phyloP scores from a whole-genome alignment of 108 stramenopile genomes.

The Cyclotella sp. region DNA sequence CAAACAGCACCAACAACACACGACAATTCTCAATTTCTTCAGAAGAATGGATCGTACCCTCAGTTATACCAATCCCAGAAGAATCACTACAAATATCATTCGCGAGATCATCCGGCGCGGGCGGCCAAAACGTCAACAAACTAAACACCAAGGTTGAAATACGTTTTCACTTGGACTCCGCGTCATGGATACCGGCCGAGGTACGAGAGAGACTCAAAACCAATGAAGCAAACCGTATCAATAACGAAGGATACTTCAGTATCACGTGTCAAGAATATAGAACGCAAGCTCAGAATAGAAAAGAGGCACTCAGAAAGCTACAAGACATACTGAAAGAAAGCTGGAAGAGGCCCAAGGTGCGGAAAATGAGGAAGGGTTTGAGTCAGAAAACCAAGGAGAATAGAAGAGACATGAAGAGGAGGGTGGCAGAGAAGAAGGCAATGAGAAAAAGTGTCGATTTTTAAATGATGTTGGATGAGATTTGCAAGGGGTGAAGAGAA shows the following conservation, averaged over 20 bases:
- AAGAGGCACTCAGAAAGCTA: conserved; percentile 81
- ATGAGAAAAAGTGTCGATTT: conserved; percentile 65
- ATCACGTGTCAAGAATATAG: conserved; percentile 85
- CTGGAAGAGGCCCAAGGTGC: conserved; percentile 74
- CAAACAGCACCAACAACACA: conserved; percentile 17
- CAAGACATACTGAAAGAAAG: conserved; percentile 62
- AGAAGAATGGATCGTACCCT: conserved; percentile 69
- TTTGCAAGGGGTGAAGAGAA: too few relatives aligned
- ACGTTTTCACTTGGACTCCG: conserved; percentile 73
- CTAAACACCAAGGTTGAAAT: conserved; percentile 91
- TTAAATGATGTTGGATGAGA: conserved; percentile 25
- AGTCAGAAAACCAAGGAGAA: conserved; percentile 64
- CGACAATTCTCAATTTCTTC: conserved; percentile 45
- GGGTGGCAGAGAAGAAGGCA: conserved; percentile 61
- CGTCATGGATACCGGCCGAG: conserved; percentile 84
- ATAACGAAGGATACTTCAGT: conserved; percentile 79
- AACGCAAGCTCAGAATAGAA: conserved; percentile 86
- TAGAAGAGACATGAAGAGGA: conserved; percentile 70
- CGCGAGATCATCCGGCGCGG: conserved; percentile 73
- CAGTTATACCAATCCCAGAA: conserved; percentile 68
- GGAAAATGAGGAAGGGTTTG: conserved; percentile 73
- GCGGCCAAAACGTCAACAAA: conserved; percentile 97
- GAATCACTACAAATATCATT: conserved; percentile 52
- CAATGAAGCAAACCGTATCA: conserved; percentile 85
- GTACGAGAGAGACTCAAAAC: conserved; percentile 72